Base-by-base conservation (phyloP, 1,284 basidiomycete genomes). In the Retiboletus flavoniger region DNA sequence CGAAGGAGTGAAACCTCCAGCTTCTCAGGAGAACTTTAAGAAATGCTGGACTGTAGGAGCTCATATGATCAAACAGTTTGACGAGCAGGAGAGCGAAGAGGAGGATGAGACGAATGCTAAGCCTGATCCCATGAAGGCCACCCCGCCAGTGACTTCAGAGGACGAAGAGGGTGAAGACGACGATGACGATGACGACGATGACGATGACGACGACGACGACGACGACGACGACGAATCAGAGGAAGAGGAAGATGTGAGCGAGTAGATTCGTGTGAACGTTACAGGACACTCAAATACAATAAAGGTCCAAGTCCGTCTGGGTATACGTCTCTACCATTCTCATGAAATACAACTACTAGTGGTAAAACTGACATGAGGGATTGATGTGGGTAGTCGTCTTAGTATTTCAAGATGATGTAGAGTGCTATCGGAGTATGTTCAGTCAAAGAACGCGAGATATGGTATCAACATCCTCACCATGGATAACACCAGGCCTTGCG, bases 1-100 rank as follows among this genome's bases (percentile, higher is more conserved):
- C 31, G 74, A 74, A 47, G 81, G 75, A 16, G 59, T 75, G 21
- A 75, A 76, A 50, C 59, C 71, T 8, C 75, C 74, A 3, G 56
- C 65, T 19, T 63, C 75, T 32, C 66, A 68, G 26, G 85, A 86
- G 38, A 84, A 83, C 59, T 67, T 87, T 53, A 76, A 78, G 64
- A 85, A 81, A 66, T 87, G 84, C 65, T 89, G 89, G 88, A 70
- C 69, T 10, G 78, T 90, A n/a, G 89, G 87, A 4, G 74, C 76
- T 26, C 79, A 78, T 56, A 85, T 92, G 84, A 85, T 91, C 47
- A 78, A 85, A 62, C 85, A 90, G 62, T 89, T 91, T 50, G 79
- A 87, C 57, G 86, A 85, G 45, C 89, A 92, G 61, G 86, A 84
- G 35, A 85, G 79, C 49, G 82, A 82, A 28, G 78, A 79, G 4